Evolutionary conservation across 768 basidiomycete genomes (phyloP).

Genomic region (Pulveroboletus sp.): DNA sequence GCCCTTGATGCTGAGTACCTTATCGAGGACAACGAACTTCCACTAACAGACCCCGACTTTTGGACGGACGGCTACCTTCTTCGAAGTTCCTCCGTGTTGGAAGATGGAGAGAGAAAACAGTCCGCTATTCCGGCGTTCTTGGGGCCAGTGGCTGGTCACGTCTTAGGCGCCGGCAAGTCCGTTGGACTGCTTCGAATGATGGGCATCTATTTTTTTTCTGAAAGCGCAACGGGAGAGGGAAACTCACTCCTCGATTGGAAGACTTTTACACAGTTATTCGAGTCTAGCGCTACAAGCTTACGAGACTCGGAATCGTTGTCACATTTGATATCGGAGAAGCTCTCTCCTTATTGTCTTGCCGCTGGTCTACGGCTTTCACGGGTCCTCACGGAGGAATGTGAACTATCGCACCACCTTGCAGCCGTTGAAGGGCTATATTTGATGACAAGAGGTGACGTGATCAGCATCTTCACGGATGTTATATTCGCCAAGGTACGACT

Average conservation of each 20-base stretch:
- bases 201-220: constrained; percentile 19
- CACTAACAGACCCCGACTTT: constrained; percentile 66
- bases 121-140: constrained; percentile 55
- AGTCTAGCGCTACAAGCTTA: constrained; percentile 27
- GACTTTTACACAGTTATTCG: constrained; percentile 40
- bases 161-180: constrained; percentile 71
- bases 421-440: constrained; percentile 67
- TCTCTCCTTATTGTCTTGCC: constrained; percentile 51
- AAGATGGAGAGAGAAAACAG: constrained; percentile 23
- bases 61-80: constrained; percentile 72
- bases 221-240: constrained; percentile 18
- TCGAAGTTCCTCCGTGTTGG: constrained; percentile 36
- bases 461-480: constrained; percentile 69
- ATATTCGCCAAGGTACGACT: constrained; percentile 63
- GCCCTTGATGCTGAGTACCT: constrained; percentile 73
- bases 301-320: constrained; percentile 62
- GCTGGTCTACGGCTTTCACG: constrained; percentile 49
- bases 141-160: constrained; percentile 49
- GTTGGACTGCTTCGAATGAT: constrained; percentile 69
- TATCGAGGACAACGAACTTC: constrained; percentile 65
- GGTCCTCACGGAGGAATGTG: constrained; percentile 65
- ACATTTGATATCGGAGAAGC: constrained; percentile 55
- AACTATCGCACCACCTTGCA: constrained; percentile 54
- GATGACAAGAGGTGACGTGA: constrained; percentile 73
- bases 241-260: constrained; percentile 35